Conservation (phyloP, 208 protist genomes). For the Trypanosoma theileri region DNA sequence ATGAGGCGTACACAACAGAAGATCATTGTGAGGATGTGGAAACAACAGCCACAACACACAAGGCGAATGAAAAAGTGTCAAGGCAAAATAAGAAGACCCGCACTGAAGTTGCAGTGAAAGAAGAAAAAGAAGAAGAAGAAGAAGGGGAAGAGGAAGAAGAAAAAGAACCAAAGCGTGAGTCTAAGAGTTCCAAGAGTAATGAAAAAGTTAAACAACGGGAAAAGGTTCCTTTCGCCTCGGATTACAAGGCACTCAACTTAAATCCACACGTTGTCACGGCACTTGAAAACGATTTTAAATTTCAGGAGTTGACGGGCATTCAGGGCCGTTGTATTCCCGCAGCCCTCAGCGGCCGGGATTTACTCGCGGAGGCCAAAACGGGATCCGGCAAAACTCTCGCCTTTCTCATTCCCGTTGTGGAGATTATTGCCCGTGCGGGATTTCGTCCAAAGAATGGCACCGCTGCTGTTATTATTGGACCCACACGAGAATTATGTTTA, state of each 20-base stretch:
- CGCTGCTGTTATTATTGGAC: constrained; percentile 97
- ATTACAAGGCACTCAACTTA: constrained; percentile 85
- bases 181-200: neutral
- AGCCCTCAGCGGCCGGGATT: constrained; percentile 82
- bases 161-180: neutral
- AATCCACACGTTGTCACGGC: constrained; percentile 83
- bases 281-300: constrained; percentile 90
- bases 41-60: neutral
- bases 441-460: constrained; percentile 97
- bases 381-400: constrained; percentile 97
- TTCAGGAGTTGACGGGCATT: constrained; percentile 95
- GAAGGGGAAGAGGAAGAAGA: neutral
- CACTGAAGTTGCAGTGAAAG: neutral
- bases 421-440: constrained; percentile 95
- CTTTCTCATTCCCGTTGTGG: constrained; percentile 98
- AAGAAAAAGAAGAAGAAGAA: constrained; percentile 14
- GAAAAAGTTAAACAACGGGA: constrained; percentile 17
- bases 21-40: neutral
- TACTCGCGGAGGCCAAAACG: constrained; percentile 94
- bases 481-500: constrained; percentile 98
- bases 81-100: constrained; percentile 5
- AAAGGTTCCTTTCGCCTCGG: constrained; percentile 51
- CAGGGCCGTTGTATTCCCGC: constrained; percentile 92
- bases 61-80: neutral
- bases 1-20: constrained; percentile 1